Conservation (phyloP, 176 grass and related monocot genomes). For the Poa annua region DNA sequence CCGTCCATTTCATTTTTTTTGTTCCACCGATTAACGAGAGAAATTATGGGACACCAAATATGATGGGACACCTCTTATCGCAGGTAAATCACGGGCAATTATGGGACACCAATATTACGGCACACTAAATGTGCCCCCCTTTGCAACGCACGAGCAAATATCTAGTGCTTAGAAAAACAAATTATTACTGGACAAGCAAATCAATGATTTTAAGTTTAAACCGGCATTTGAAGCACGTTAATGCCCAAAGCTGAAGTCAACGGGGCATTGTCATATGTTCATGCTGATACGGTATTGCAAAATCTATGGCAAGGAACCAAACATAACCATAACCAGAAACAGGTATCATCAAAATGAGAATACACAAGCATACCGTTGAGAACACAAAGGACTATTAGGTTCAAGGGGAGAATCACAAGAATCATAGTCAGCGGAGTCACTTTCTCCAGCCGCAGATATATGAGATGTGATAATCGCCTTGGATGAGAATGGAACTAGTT, state of each 20-base stretch:
- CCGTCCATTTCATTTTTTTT: too few relatives aligned
- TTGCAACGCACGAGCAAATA: too few relatives aligned
- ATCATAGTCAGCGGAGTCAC: slow-evolving; percentile 91
- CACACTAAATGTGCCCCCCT: too few relatives aligned
- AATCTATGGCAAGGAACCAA: slow-evolving; percentile 10
- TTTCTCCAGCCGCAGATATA: slow-evolving; percentile 88
- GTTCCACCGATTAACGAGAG: too few relatives aligned
- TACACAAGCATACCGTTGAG: slow-evolving; percentile 55
- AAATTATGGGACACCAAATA: too few relatives aligned
- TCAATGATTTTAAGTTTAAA: not conserved
- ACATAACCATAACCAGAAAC: slow-evolving; percentile 25
- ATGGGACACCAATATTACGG: too few relatives aligned
- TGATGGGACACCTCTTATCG: too few relatives aligned
- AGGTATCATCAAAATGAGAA: slow-evolving; percentile 36
- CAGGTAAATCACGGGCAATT: too few relatives aligned
- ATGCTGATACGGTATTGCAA: not conserved
- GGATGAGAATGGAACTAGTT: slow-evolving; percentile 86
- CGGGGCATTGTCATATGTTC: not conserved
- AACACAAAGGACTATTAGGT: slow-evolving; percentile 87
- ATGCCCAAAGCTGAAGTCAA: slow-evolving; percentile 25
- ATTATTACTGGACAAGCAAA: slow-evolving; percentile 33
- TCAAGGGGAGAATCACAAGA: slow-evolving; percentile 98
- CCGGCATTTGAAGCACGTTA: slow-evolving; percentile 4
- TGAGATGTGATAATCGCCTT: slow-evolving; percentile 82
- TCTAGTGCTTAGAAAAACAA: not conserved